These are phyloP conservation scores for Barnettozyma vustinii DNA, from an alignment of 805 yeast genomes.

Conservation along the genomic window DNA sequence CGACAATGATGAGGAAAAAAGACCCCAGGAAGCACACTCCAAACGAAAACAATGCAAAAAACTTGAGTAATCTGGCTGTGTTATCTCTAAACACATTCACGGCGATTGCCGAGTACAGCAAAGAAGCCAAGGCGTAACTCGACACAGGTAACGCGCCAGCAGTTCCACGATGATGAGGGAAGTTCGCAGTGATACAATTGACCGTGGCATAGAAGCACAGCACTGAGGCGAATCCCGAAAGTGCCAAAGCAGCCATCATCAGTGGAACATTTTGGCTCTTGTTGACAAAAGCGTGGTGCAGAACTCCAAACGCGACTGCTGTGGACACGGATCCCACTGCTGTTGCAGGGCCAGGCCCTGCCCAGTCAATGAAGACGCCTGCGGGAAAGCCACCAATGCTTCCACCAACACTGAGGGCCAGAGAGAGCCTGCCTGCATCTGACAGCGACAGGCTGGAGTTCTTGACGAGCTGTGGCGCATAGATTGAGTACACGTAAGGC, in stretches of 20 bases:
- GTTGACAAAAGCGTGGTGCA: slow-evolving; percentile 42
- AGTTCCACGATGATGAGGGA: slow-evolving; percentile 57
- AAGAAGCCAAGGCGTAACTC: slow-evolving; percentile 62
- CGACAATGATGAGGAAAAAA: slow-evolving; percentile 24
- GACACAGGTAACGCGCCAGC: slow-evolving; percentile 28
- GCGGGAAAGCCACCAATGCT: slow-evolving; percentile 68
- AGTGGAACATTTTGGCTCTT: slow-evolving; percentile 34
- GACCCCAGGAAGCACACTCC: slow-evolving; percentile 29
- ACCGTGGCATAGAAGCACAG: slow-evolving; percentile 53
- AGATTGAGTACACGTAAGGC: slow-evolving; percentile 69
- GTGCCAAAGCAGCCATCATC: slow-evolving; percentile 43
- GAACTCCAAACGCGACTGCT: slow-evolving; percentile 47
- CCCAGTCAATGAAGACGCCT: slow-evolving; percentile 59
- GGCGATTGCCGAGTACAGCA: slow-evolving; percentile 54
- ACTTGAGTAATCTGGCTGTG: slow-evolving; percentile 49
- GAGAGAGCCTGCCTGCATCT: slow-evolving; percentile 59
- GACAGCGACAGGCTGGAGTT: slow-evolving; percentile 52
- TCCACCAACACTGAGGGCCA: slow-evolving; percentile 58
- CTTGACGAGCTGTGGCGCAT: slow-evolving; percentile 63
- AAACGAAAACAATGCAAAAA: slow-evolving; percentile 48
- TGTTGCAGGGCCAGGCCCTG: slow-evolving; percentile 51
- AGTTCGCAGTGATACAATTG: slow-evolving; percentile 47
- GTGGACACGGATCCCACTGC: slow-evolving; percentile 51
- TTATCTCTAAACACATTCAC: slow-evolving; percentile 46
- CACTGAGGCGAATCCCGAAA: slow-evolving; percentile 63